Conservation (phyloP, 495 filamentous ascomycete genomes). For the Cenococcum geophilum region DNA sequence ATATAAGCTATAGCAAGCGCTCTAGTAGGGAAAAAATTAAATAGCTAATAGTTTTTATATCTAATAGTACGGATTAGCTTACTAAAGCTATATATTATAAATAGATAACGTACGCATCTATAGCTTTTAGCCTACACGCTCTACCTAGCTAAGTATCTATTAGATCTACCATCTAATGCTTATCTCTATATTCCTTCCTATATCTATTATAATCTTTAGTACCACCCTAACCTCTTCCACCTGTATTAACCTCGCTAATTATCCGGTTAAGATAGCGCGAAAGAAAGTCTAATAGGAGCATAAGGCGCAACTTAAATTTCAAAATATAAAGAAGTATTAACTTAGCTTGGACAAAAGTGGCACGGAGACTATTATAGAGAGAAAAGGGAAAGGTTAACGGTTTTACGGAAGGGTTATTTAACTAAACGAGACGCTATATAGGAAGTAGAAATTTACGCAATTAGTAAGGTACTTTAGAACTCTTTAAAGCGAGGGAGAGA, state of each 20-base stretch:
- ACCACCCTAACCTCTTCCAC: conserved; percentile 23
- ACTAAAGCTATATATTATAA: neutral
- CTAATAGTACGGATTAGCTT: conserved; percentile 22
- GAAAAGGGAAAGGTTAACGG: conserved; percentile 40
- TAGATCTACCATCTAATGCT: conserved; percentile 28
- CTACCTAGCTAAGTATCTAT: conserved; percentile 5
- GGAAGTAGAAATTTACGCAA: conserved; percentile 43
- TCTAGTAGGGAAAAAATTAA: conserved; percentile 40
- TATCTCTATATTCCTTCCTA: conserved; percentile 36
- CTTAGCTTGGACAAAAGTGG: conserved; percentile 43
- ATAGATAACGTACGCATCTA: neutral
- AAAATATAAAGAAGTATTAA: conserved; percentile 42
- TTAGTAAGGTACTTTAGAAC: conserved; percentile 42
- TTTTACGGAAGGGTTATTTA: conserved; percentile 7
- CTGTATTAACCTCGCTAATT: conserved; percentile 21
- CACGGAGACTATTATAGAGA: conserved; percentile 41
- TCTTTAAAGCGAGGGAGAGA: conserved; percentile 42
- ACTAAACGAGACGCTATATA: conserved; percentile 40
- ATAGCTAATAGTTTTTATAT: conserved; percentile 35
- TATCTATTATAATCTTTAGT: conserved; percentile 35
- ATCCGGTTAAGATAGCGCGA: conserved; percentile 38
- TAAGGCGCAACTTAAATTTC: conserved; percentile 40
- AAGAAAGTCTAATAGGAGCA: conserved; percentile 41
- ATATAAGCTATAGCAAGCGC: conserved; percentile 40
- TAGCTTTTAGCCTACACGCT: neutral